Base-by-base conservation (phyloP, 2,329 filamentous ascomycete species). In the Sarocladiaceae sp. region DNA sequence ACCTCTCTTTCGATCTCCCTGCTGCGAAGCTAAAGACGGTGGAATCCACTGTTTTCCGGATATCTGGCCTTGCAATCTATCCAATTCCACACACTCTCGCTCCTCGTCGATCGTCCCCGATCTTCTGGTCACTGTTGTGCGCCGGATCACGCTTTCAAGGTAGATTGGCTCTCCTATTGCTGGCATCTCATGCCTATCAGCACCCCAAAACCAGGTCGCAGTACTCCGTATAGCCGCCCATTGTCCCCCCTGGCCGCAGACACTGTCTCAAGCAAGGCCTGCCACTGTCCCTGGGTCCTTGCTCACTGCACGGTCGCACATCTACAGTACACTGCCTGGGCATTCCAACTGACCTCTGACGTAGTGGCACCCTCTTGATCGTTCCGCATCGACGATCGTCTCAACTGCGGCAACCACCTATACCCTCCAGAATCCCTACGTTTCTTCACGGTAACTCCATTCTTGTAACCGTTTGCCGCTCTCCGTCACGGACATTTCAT, bases 281-380 rank as follows among this genome's bases (percentile, higher is more conserved):
- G 19, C 37, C 11, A 12, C 23, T 29, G 18, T 27, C 20, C 24
- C 10, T 24, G 15, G 23, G 23, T 29, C 19, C 23, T 18, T 41
- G 23, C 37, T 29, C 21, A 29, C 37, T 27, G 37, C 37, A 4
- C n/a, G 10, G n/a, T 29, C 20, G 15, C 37, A 41, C 21, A 41
- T 27, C 23, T 41, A 24, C 37, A 27, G 13, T 39, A 21, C 18
- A 24, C 23, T n/a, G n/a, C n/a, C 9, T n/a, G 39, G 31, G 33
- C 40, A 43, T 43, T 43, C 40, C 40, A 33, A 43, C 40, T 43
- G 40, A 43, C 40, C 40, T 32, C 40, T 43, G 40, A 43, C 40
- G 40, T 43, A 43, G 40, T 19, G 26, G 40, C 40, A 33, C 40
- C 40, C 19, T 43, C 27, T 24, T 43, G 40, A 43, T 33, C 40